These are phyloP conservation scores for Xylaria digitata DNA, from an alignment of 2,329 filamentous ascomycete genomes.

Conservation along the genomic window DNA sequence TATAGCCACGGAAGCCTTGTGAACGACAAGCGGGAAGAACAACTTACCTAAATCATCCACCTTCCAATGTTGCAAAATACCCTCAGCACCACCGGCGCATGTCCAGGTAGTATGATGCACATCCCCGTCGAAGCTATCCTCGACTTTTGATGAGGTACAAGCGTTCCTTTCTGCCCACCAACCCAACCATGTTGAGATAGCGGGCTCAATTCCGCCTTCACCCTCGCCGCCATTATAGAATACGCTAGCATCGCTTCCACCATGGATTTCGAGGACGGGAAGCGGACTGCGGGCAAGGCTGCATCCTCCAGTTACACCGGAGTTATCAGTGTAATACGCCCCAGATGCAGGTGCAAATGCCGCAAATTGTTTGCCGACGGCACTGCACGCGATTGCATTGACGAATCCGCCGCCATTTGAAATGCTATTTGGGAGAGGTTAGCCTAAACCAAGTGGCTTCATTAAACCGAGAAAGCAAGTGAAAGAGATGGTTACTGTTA, in stretches of 20 bases:
- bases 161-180: slow-evolving; percentile 57
- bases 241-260: slow-evolving; percentile 57
- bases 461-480: neutral
- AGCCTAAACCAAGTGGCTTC: neutral
- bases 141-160: slow-evolving; percentile 51
- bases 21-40: neutral
- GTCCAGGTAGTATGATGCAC: slow-evolving; percentile 59
- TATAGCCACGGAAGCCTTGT: neutral
- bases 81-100: slow-evolving; percentile 51
- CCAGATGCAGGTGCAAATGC: slow-evolving; percentile 60
- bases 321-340: slow-evolving; percentile 58
- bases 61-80: slow-evolving; percentile 58
- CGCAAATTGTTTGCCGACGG: slow-evolving; percentile 56
- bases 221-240: slow-evolving; percentile 57
- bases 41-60: slow-evolving; percentile 55
- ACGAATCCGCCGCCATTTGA: slow-evolving; percentile 63
- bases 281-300: slow-evolving; percentile 52
- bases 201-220: slow-evolving; percentile 55
- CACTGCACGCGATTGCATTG: slow-evolving; percentile 58
- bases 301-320: slow-evolving; percentile 51
- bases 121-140: slow-evolving; percentile 52
- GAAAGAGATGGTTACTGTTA: neutral
- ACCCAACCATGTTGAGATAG: slow-evolving; percentile 55
- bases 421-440: slow-evolving; percentile 41
- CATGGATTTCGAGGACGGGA: slow-evolving; percentile 60